Conservation (phyloP, 2,329 filamentous ascomycete genomes). For the Sarocladium brachiariae region DNA sequence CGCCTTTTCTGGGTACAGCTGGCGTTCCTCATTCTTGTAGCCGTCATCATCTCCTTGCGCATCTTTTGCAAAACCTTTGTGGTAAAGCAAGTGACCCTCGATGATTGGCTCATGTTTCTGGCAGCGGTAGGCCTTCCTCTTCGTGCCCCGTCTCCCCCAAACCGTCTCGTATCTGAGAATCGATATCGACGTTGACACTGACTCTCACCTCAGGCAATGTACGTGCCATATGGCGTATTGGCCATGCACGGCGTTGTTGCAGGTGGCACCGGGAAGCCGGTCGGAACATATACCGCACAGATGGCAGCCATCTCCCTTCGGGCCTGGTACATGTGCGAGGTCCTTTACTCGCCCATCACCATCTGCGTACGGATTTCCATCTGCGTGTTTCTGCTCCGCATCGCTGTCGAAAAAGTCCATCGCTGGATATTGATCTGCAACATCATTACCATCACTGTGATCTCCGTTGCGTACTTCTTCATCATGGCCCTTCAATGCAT, state of each 20-base stretch:
- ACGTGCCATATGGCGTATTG: slow-evolving; percentile 24
- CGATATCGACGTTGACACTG: too few relatives aligned
- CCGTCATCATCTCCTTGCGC: slow-evolving; percentile 35
- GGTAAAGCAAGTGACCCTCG: slow-evolving; percentile 33
- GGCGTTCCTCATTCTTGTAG: slow-evolving; percentile 26
- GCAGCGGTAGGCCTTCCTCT: slow-evolving; percentile 31
- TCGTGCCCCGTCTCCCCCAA: not conserved
- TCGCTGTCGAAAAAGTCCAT: slow-evolving; percentile 27
- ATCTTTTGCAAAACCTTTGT: slow-evolving; percentile 37
- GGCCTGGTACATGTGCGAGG: slow-evolving; percentile 33
- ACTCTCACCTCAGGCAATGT: slow-evolving; percentile 23
- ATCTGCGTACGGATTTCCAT: slow-evolving; percentile 34
- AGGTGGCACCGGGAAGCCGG: slow-evolving; percentile 21
- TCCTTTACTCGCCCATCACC: slow-evolving; percentile 33
- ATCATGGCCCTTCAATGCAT: slow-evolving; percentile 42
- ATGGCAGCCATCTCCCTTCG: slow-evolving; percentile 22
- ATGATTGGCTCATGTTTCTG: slow-evolving; percentile 41
- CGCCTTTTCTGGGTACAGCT: slow-evolving; percentile 17
- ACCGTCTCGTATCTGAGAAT: too few relatives aligned
- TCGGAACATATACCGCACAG: slow-evolving; percentile 15
- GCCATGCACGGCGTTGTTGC: slow-evolving; percentile 26
- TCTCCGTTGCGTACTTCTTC: slow-evolving; percentile 35
- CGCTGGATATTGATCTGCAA: slow-evolving; percentile 26
- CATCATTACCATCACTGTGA: slow-evolving; percentile 27
- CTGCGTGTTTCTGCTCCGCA: slow-evolving; percentile 32